A percentile compares a stretch with the other conserved stretches of the same genome.
Evolutionary conservation across 2,329 filamentous ascomycete species (phyloP).

Genomic region (Sporothrix luriei): DNA sequence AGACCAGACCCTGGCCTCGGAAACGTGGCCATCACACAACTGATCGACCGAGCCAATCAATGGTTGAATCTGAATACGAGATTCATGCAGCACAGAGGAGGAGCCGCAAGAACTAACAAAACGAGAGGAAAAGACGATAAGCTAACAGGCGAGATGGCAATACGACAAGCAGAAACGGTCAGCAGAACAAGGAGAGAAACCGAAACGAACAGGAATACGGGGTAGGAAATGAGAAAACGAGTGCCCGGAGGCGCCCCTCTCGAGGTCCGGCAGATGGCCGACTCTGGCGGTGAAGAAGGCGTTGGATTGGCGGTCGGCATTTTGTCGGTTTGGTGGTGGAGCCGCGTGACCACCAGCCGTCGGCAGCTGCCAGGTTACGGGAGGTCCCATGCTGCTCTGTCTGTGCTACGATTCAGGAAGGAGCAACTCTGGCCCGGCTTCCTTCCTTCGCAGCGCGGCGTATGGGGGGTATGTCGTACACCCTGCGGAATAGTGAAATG

Average conservation of each 20-base stretch:
- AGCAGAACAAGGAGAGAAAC: background rate
- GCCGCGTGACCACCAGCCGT: conserved; percentile 20
- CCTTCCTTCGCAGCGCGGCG: background rate
- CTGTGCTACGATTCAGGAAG: conserved; percentile 3
- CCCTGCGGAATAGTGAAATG: background rate
- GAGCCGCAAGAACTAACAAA: background rate
- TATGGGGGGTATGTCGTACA: background rate
- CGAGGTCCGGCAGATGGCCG: conserved; percentile 15
- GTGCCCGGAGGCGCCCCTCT: background rate
- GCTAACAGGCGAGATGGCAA: background rate
- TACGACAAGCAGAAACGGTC: background rate
- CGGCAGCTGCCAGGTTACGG: conserved; percentile 19
- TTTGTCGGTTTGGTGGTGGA: background rate
- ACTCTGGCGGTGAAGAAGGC: conserved; percentile 27
- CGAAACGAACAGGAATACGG: background rate
- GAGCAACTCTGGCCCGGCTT: background rate
- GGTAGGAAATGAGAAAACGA: background rate
- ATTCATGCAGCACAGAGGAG: conserved; percentile 10
- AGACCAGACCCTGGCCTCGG: background rate
- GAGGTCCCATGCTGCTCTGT: background rate
- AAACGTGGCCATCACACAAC: conserved; percentile 21
- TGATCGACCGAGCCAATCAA: conserved; percentile 3
- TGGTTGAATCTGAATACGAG: conserved; percentile 17
- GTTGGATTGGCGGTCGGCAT: conserved; percentile 1
- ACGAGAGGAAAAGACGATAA: background rate